These are phyloP conservation scores for Eucalyptus dawsonii DNA, from an alignment of 345 rosid species.

Conservation along the genomic window DNA sequence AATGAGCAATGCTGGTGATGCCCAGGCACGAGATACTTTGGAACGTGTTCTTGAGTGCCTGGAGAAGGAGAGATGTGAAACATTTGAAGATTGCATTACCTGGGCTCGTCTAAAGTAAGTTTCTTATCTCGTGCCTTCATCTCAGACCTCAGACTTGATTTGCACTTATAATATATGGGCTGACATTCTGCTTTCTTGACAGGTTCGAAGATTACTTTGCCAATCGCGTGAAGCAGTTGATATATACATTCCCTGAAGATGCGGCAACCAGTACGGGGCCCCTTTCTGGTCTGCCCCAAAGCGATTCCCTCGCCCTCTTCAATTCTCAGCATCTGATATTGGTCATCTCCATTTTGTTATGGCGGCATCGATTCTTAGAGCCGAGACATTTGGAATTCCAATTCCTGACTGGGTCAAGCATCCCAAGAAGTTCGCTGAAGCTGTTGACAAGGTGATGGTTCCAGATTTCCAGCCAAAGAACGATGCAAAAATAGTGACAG, in stretches of 20 bases:
- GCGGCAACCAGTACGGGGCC: conserved; percentile 87
- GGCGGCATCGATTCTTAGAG: conserved; percentile 81
- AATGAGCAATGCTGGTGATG: conserved; percentile 82
- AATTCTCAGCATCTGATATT: conserved; percentile 54
- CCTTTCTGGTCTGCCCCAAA: conserved; percentile 99
- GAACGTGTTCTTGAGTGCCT: conserved; percentile 88
- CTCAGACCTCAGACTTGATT: neutral
- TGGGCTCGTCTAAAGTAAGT: conserved; percentile 92
- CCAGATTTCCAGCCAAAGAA: conserved; percentile 86
- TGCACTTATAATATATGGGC: neutral
- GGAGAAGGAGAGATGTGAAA: conserved; percentile 73
- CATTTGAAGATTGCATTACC: conserved; percentile 82
- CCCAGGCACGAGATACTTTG: conserved; percentile 90
- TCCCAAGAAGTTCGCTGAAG: conserved; percentile 49
- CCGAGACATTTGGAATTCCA: conserved; percentile 85
- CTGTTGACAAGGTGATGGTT: conserved; percentile 65
- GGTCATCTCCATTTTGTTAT: conserved; percentile 56
- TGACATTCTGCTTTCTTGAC: neutral
- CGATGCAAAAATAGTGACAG: conserved; percentile 72
- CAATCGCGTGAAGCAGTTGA: conserved; percentile 79
- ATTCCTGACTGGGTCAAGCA: conserved; percentile 75
- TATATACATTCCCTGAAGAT: conserved; percentile 88
- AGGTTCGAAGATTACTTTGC: conserved; percentile 94
- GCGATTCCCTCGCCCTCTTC: conserved; percentile 80
- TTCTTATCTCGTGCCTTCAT: neutral